A percentile compares a stretch with the other conserved stretches of the same genome.
Conservation (phyloP, 352 stramenopile genomes). For the Phytophthora podocarpi region DNA sequence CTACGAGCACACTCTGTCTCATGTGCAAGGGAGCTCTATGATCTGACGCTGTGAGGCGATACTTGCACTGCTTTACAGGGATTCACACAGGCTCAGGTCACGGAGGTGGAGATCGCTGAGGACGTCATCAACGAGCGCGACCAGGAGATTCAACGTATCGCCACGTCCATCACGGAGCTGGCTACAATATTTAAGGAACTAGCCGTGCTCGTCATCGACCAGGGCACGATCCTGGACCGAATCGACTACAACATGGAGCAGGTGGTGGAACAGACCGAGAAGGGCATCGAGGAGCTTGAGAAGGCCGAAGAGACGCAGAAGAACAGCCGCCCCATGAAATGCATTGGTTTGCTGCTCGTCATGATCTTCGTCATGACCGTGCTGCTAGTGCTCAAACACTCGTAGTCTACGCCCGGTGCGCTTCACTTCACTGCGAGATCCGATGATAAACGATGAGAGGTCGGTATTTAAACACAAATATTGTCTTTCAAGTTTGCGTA, state of each 20-base stretch:
- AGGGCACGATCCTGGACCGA: constrained; percentile 99
- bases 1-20: no score
- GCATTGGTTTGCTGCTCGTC: constrained; percentile 91
- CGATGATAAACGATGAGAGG: no score
- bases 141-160: constrained; percentile 97
- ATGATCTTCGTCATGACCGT: constrained; percentile 95
- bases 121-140: constrained; percentile 96
- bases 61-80: constrained; percentile 47
- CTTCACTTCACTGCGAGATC: no score
- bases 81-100: constrained; percentile 95
- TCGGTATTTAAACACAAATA: constrained; percentile 27
- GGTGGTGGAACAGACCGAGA: constrained; percentile 98
- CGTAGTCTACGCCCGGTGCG: no score
- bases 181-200: constrained; percentile 99
- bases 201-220: constrained; percentile 99
- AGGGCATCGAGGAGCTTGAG: constrained; percentile 98
- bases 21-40: no score
- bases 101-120: constrained; percentile 96
- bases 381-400: constrained; percentile 92
- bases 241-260: constrained; percentile 99
- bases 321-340: constrained; percentile 95
- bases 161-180: constrained; percentile 98
- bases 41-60: not conserved
- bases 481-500: constrained; percentile 25
- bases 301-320: constrained; percentile 99